Evolutionary conservation across 805 yeast genomes (phyloP).

Genomic region (Lipomyces yamanashiensis): DNA sequence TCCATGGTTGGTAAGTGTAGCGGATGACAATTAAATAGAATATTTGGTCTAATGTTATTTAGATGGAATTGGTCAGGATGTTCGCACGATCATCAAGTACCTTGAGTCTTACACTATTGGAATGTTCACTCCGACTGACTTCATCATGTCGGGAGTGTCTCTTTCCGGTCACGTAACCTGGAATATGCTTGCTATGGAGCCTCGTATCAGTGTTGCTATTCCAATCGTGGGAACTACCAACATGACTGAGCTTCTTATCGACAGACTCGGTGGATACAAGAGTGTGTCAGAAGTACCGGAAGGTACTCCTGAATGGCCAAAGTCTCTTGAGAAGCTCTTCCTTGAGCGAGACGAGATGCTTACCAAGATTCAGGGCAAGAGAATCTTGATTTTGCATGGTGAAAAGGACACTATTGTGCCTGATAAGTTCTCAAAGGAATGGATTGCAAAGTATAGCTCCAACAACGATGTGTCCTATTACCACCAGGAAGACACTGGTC

Average conservation of each 20-base stretch:
- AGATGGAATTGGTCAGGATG: constrained; percentile 51
- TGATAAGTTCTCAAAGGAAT: constrained; percentile 42
- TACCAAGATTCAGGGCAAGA: constrained; percentile 25
- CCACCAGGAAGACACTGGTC: constrained; percentile 44
- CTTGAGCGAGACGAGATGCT: constrained; percentile 28
- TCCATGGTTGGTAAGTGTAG: constrained; percentile 51
- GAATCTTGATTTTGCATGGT: constrained; percentile 45
- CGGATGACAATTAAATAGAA: not conserved
- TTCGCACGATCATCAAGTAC: constrained; percentile 51
- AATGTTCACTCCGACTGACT: constrained; percentile 41
- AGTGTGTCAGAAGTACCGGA: constrained; percentile 27
- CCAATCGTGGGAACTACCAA: constrained; percentile 60
- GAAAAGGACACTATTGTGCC: constrained; percentile 48
- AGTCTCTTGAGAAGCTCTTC: constrained; percentile 26
- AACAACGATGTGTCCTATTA: constrained; percentile 36
- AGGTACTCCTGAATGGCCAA: constrained; percentile 35
- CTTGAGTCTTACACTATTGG: constrained; percentile 48
- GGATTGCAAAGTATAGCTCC: constrained; percentile 39
- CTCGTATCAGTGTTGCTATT: constrained; percentile 50
- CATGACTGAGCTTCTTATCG: constrained; percentile 52
- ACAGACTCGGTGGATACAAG: constrained; percentile 45
- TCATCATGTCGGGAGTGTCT: constrained; percentile 56
- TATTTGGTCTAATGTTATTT: not conserved
- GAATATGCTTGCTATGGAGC: constrained; percentile 50
- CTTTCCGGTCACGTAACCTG: constrained; percentile 64